Evolutionary conservation across 78 protist species (phyloP).

Genomic region (Guillardia theta): DNA sequence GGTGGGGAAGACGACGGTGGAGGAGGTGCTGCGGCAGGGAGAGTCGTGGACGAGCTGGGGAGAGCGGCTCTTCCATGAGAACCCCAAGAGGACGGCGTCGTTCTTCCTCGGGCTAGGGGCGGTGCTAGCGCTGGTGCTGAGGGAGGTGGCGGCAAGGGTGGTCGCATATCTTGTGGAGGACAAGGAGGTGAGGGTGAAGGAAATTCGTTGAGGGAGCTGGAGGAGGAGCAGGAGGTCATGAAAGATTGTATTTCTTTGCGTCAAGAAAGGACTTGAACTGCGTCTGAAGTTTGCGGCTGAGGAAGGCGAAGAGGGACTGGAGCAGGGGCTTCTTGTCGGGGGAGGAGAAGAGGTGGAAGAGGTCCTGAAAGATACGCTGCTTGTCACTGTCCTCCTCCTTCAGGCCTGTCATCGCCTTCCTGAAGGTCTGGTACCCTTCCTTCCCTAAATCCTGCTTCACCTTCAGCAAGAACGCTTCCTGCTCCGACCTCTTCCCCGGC

Average conservation of each 20-base stretch:
- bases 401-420: not conserved
- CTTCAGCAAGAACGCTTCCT: not conserved
- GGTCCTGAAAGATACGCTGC: not conserved
- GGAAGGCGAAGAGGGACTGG: not conserved
- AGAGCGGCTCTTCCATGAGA: not conserved
- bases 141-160: too few relatives aligned
- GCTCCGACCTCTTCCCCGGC: not conserved
- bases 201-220: not conserved
- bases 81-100: too few relatives aligned
- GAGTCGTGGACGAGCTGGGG: not conserved
- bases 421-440: not conserved
- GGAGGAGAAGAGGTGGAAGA: not conserved
- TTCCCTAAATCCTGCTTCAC: not conserved
- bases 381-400: not conserved
- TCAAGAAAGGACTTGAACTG: not conserved
- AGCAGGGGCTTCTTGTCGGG: too few relatives aligned
- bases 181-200: not conserved
- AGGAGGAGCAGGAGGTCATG: not conserved
- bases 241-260: not conserved
- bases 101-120: too few relatives aligned
- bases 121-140: too few relatives aligned
- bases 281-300: not conserved
- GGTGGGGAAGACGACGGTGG: not conserved
- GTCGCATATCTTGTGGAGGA: too few relatives aligned
- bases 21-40: not conserved